Evolutionary conservation across 1,284 basidiomycete species (phyloP), one percentile per base, ranked within the genome.

Genomic region (Austropuccinia psidii): DNA sequence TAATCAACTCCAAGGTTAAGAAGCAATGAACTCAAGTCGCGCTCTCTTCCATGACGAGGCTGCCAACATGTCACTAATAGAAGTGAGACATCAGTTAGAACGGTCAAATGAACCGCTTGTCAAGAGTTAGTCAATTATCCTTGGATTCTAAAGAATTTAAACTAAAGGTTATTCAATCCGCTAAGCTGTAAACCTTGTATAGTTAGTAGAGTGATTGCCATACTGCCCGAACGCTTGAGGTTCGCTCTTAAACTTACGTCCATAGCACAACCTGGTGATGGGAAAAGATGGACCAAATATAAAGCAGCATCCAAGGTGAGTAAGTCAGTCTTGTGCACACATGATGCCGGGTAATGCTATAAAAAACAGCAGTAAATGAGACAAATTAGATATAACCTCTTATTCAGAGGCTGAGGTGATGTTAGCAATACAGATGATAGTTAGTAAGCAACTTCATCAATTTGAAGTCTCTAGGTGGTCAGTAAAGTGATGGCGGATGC

Each of bases 401-500:
- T 35, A 35, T 54, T 31, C 47, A 50, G 62, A 55, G 29, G 45
- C 49, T 67, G 50, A 21, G 37, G 41, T 33, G 35, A 39, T 49
- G 50, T 67, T 37, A 54, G 64, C 55, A 41, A 47, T 54, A 54
- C 31, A 54, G 49, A 24, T 54, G 37, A 67, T 35, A 54, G 64
- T 49, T 37, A 39, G 64, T 19, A 29, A 54, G 50, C 37, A 54
- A 54, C 33, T 41, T 67, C 64, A 67, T 54, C 33, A 54, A 54
- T 35, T 50, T 6, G 45, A 65, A 37, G 62, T 35, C 27, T 65
- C 4, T 65, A 50, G 39, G 41, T 47, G n/a, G 64, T 67, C 64
- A 67, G 64, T 67, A 21, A 67, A 62, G 45, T 50, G 31, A 65
- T 33, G 64, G 47, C 35, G n/a, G n/a, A n/a, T n/a, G n/a, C n/a